phyloP scores from a whole-genome alignment of 108 stramenopile species.

The Stephanodiscus minutulus region DNA sequence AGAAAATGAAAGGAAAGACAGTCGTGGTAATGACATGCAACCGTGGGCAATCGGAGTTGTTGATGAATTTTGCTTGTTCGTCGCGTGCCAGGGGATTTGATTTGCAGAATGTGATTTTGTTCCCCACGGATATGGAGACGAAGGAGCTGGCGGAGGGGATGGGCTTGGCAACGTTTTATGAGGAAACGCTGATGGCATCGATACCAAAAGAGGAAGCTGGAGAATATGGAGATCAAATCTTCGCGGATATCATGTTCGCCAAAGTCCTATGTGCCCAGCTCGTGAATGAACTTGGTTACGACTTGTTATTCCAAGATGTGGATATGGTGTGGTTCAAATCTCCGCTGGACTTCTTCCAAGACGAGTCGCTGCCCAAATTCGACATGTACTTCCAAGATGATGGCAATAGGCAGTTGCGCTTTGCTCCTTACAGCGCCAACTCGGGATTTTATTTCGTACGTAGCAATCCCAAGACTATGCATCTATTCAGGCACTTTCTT shows the following conservation, averaged over 20 bases:
- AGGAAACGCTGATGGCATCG: conserved; percentile 30
- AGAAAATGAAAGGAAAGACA: conserved; percentile 17
- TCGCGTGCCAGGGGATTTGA: conserved; percentile 57
- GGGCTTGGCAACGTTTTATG: conserved; percentile 51
- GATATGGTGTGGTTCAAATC: conserved; percentile 74
- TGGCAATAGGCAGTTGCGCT: conserved; percentile 46
- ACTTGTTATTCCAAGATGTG: conserved; percentile 81
- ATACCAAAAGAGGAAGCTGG: conserved; percentile 56
- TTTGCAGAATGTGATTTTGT: conserved; percentile 34
- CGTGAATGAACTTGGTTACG: conserved; percentile 64
- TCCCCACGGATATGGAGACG: conserved; percentile 47
- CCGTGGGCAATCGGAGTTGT: conserved; percentile 45
- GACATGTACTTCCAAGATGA: conserved; percentile 62
- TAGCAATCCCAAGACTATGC: conserved; percentile 48
- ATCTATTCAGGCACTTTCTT: conserved; percentile 56
- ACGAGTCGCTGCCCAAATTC: conserved; percentile 46
- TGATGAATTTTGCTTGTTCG: conserved; percentile 56
- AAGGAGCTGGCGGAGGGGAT: conserved; percentile 45
- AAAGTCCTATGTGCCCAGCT: conserved; percentile 76
- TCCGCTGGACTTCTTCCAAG: conserved; percentile 61
- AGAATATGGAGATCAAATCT: conserved; percentile 72
- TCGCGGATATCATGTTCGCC: conserved; percentile 78
- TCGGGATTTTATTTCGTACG: conserved; percentile 59
- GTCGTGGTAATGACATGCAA: conserved; percentile 43
- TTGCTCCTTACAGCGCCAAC: conserved; percentile 55